A percentile compares a stretch with the other conserved stretches of the same genome.
phyloP scores from a whole-genome alignment of 1,284 basidiomycete species.

The Cryptococcus floricola region DNA sequence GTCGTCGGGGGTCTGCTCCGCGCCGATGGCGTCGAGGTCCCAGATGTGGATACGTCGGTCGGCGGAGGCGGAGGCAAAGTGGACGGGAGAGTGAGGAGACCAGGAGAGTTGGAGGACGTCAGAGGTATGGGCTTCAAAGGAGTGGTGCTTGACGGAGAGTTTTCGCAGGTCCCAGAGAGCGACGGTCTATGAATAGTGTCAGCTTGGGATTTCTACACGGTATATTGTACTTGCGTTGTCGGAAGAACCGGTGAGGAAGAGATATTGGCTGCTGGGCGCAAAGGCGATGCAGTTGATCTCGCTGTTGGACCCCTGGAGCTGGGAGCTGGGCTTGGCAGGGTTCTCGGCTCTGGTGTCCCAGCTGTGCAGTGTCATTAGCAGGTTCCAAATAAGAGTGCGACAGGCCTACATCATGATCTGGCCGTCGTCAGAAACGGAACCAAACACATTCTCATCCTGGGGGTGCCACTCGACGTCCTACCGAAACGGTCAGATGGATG shows the following conservation, averaged over 20 bases:
- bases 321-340: constrained; percentile 63
- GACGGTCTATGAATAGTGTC: constrained; percentile 60
- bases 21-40: constrained; percentile 89
- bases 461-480: constrained; percentile 97
- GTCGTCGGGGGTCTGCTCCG: constrained; percentile 95
- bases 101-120: constrained; percentile 92
- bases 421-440: constrained; percentile 95
- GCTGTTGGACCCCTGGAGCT: constrained; percentile 79
- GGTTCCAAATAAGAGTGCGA: neutral
- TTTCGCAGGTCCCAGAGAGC: constrained; percentile 84
- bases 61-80: constrained; percentile 88
- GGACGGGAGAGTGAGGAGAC: constrained; percentile 86
- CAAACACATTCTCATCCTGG: constrained; percentile 78
- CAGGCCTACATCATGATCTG: constrained; percentile 78
- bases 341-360: constrained; percentile 81
- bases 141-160: constrained; percentile 76
- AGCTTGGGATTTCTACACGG: constrained; percentile 2
- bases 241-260: constrained; percentile 88
- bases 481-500: constrained; percentile 7
- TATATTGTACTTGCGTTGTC: constrained; percentile 67
- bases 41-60: constrained; percentile 93
- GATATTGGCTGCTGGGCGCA: constrained; percentile 74
- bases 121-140: constrained; percentile 89
- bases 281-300: constrained; percentile 92
- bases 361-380: constrained; percentile 50